A percentile compares a stretch with the other conserved stretches of the same genome.
These are phyloP conservation scores for Starmerella ratchasimensis DNA, from an alignment of 805 yeast genomes.

Conservation along the genomic window DNA sequence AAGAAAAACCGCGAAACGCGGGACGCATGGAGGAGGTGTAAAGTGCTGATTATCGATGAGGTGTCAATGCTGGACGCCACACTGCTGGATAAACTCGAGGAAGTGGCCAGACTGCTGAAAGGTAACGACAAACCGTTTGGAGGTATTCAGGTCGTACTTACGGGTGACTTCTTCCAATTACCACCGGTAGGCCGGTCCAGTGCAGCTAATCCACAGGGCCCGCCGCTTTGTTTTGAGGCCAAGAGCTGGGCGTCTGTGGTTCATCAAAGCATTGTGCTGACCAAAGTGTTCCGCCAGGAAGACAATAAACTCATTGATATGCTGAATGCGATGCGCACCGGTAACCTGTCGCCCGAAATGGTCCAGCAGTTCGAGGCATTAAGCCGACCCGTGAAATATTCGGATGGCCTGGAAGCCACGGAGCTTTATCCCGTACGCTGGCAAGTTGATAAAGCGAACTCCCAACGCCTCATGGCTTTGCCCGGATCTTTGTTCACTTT, in stretches of 20 bases:
- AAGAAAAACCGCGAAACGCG: constrained; percentile 24
- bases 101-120: constrained; percentile 45
- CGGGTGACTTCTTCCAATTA: constrained; percentile 90
- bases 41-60: constrained; percentile 76
- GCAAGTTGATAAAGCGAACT: constrained; percentile 71
- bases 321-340: constrained; percentile 69
- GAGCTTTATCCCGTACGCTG: constrained; percentile 72
- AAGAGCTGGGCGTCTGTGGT: constrained; percentile 55
- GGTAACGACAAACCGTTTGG: constrained; percentile 63
- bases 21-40: constrained; percentile 52
- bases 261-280: constrained; percentile 48
- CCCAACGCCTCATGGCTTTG: constrained; percentile 35
- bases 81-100: constrained; percentile 57
- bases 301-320: constrained; percentile 62
- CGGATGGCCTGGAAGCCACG: constrained; percentile 77
- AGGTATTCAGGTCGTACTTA: constrained; percentile 74
- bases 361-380: constrained; percentile 37
- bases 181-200: constrained; percentile 55
- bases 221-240: constrained; percentile 60
- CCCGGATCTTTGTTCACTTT: constrained; percentile 36
- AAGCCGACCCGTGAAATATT: constrained; percentile 38
- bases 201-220: neutral
- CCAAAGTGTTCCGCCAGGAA: constrained; percentile 73
- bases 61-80: constrained; percentile 82
- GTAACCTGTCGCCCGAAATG: constrained; percentile 42